Evolutionary conservation across 305 asterid genomes (phyloP), one percentile per base, ranked within the genome.

Genomic region (Fraxinus ornus): DNA sequence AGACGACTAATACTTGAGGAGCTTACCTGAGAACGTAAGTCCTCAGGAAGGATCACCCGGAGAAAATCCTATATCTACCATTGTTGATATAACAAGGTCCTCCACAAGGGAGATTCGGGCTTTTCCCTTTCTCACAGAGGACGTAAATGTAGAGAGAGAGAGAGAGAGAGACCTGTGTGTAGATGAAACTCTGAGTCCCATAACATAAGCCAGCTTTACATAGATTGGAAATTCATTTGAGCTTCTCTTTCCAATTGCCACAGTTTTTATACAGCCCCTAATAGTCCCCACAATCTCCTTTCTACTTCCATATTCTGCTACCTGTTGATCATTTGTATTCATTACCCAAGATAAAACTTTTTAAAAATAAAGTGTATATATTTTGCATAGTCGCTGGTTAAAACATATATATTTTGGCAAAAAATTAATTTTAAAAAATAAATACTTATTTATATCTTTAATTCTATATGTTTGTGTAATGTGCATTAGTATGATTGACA

Each of bases 181-280:
- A 84, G 93, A 85, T 41, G 98, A 95, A 82, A 95, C 98, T 86
- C 98, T 88, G 2, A 95, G 90, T 32, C 98, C 98, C 30, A 92
- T 88, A 83, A 94, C 85, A 83, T 91, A 94, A 74, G 96, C 98
- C 88, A 94, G 87, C 62, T 89, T 90, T 26, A 89, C 92, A 81
- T 90, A 89, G 26, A 76, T 66, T 30, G 95, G 92, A 74, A 36
- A 39, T 13, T 81, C 86, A 75, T 64, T 81, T 15, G 87, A 55
- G 17, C 70, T 79, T 75, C 76, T 88, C 62, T 85, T 86, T 75
- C 92, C 92, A 85, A 72, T 87, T 35, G 96, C 88, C 35, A 94
- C 97, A 2, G 90, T 88, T 85, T 92, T 94, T 41, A 93, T 85
- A 86, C 94, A 90, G 3, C 97, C 96, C 78, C 97, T 89, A 10